These are phyloP conservation scores for Diaporthe sp. DNA, from an alignment of 2,329 filamentous ascomycete species.

Conservation along the genomic window DNA sequence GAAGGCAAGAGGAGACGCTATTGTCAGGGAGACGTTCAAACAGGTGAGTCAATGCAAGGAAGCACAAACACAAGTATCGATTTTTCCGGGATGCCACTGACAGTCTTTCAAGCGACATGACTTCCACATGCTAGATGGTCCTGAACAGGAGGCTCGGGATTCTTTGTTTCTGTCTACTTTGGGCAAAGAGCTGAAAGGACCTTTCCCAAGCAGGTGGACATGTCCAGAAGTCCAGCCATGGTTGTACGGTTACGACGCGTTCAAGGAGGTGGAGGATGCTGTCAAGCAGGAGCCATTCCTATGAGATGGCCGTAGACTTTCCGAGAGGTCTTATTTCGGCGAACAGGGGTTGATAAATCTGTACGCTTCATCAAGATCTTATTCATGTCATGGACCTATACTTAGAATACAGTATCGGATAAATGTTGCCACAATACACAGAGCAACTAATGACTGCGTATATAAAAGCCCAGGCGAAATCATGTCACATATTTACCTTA, in stretches of 20 bases:
- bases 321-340: not conserved
- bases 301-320: not conserved
- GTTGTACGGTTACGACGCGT: slow-evolving; percentile 75
- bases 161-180: slow-evolving; percentile 68
- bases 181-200: slow-evolving; percentile 59
- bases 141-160: slow-evolving; percentile 71
- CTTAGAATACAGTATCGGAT: not conserved
- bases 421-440: not conserved
- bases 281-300: slow-evolving; percentile 43
- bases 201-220: slow-evolving; percentile 74
- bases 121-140: slow-evolving; percentile 67
- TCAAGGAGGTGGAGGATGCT: slow-evolving; percentile 62
- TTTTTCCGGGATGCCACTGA: not conserved
- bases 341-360: not conserved
- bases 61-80: accelerated
- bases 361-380: not conserved
- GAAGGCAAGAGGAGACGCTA: slow-evolving; percentile 63
- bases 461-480: not conserved
- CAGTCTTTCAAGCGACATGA: slow-evolving; percentile 57
- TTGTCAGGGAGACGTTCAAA: slow-evolving; percentile 73
- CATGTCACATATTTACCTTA: too few species aligned
- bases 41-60: slow-evolving; percentile 36
- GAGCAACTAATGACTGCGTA: not conserved
- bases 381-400: too few species aligned
- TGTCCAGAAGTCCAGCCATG: slow-evolving; percentile 74